Evolutionary conservation across 176 grass and related monocot genomes (phyloP), one percentile per base, ranked within the genome.

Genomic region (Saccharum officinarum): DNA sequence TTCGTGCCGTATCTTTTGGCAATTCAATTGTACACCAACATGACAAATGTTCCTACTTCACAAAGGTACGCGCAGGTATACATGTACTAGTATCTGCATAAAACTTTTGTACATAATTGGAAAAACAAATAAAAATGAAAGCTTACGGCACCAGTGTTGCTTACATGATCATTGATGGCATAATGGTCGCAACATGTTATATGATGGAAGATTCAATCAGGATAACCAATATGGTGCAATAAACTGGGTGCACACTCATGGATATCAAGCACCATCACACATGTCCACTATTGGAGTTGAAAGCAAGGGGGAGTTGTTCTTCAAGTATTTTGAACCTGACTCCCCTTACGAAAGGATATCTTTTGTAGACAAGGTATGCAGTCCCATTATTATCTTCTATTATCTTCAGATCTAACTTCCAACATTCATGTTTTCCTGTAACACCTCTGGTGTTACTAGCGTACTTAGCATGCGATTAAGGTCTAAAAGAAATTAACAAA

Each of bases 1-100:
- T 97, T 92, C 60, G 92, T 90, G 39, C 94, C 91, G 6, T 90
- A 92, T 71, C 89, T 97, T 83, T 97, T 89, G 10, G 85, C 85
- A 59, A 92, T 97, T 77, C 87, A 97, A 39, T 30, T 97, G 52
- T 92, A 92, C 49, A 83, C 81, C 76, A 76, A 79, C 31, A 54
- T 36, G 20, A 64, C 16, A 76, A 46, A 66, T 61, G 34, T 44
- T 73, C 26, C 37, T 71, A 6, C 38, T 87, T 47, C 8, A 69
- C 64, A 50, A 20, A 94, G 80, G 94, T 92, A 67, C 17, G 26
- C 65, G 40, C 7, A 5, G 1, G 3, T 14, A 4, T 39, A 28
- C 47, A 17, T 20, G 4, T 41, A 82, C 10, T 61, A 62, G 9
- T 26, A 26, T 26, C n/a, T 7, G 6, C 3, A 28, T 8, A 10